These are phyloP conservation scores for Hypericum perforatum DNA, from an alignment of 345 rosid genomes.

Conservation along the genomic window DNA sequence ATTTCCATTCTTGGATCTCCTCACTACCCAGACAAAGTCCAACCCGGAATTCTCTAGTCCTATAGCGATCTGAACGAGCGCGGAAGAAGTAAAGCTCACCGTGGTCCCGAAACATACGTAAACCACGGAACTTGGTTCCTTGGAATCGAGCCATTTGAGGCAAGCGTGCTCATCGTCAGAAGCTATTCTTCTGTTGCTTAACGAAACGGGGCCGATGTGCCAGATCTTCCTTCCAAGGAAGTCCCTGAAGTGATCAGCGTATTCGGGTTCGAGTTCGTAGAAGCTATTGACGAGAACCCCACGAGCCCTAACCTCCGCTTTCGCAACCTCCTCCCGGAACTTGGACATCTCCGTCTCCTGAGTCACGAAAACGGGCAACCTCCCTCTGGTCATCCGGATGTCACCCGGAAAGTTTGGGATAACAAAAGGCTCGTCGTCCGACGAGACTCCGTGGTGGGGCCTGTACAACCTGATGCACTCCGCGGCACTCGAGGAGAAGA, in stretches of 20 bases:
- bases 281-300: conserved; percentile 35
- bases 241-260: conserved; percentile 29
- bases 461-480: no score
- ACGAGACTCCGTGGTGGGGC: no score
- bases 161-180: conserved; percentile 21
- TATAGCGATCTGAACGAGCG: conserved; percentile 30
- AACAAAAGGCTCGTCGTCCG: conserved; percentile 15
- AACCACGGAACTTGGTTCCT: conserved; percentile 32
- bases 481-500: no score
- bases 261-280: conserved; percentile 34
- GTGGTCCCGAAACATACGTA: conserved; percentile 37
- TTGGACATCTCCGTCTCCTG: conserved; percentile 1
- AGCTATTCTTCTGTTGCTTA: conserved; percentile 15
- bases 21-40: conserved; percentile 43
- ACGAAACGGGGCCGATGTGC: conserved; percentile 32
- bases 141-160: conserved; percentile 33
- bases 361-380: conserved; percentile 1
- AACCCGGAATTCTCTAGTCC: conserved; percentile 34
- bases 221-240: conserved; percentile 33
- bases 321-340: neutral
- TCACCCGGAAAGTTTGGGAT: conserved; percentile 26
- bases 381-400: conserved; percentile 19
- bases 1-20: neutral
- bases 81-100: conserved; percentile 14
- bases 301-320: conserved; percentile 19